Percentiles rank a stretch among this genome's conserved stretches.
Evolutionary conservation across 331 rosid species (phyloP).

Genomic region (Pyracantha coccinea): DNA sequence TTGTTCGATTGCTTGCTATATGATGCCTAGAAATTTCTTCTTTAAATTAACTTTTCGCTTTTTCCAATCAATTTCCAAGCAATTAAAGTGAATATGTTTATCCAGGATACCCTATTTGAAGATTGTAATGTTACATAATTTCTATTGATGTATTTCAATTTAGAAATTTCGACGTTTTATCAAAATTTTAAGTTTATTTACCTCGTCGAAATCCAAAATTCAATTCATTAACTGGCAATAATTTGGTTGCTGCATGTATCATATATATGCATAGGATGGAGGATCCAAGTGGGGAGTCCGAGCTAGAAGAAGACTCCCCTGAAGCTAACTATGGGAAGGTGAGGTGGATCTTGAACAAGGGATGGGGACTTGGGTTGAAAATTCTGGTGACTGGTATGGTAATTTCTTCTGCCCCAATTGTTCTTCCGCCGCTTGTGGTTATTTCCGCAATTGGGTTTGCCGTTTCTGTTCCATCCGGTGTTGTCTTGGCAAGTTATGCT

Average conservation of each 20-base stretch:
- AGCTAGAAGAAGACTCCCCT: constrained; percentile 8
- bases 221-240: not conserved
- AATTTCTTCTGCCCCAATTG: constrained; percentile 49
- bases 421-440: constrained; percentile 61
- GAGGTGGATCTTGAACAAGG: constrained; percentile 32
- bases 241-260: not conserved
- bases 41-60: not conserved
- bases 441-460: constrained; percentile 63
- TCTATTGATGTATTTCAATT: not conserved
- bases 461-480: constrained; percentile 48
- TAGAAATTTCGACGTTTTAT: too few relatives aligned
- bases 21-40: not conserved
- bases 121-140: too few relatives aligned
- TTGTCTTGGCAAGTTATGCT: constrained; percentile 51
- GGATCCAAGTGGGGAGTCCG: constrained; percentile 34
- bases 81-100: too few relatives aligned
- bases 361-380: constrained; percentile 44
- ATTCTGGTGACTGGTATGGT: constrained; percentile 42
- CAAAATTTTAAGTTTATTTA: too few relatives aligned
- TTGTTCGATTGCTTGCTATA: not conserved
- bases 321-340: constrained; percentile 9
- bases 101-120: too few relatives aligned
- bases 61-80: not conserved
- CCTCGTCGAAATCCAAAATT: not conserved
- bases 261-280: constrained; percentile 34